Conservation (phyloP, 495 filamentous ascomycete genomes). For the Penicillium ucsense region DNA sequence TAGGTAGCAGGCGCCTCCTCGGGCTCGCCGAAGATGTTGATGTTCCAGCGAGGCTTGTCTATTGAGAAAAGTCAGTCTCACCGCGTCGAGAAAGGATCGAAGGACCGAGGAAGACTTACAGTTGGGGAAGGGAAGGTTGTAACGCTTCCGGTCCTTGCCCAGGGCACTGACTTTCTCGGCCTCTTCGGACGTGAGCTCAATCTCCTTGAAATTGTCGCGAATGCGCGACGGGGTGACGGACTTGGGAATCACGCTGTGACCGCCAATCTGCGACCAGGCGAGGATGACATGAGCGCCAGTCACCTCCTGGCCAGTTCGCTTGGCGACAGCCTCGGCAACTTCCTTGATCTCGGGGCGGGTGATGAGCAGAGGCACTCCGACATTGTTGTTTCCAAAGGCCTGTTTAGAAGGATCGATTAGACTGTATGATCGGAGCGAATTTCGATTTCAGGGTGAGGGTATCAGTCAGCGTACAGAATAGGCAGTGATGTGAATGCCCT, state of each 20-base stretch:
- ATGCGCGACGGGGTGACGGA: conserved; percentile 40
- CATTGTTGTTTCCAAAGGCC: conserved; percentile 42
- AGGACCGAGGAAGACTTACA: conserved; percentile 12
- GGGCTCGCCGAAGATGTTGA: conserved; percentile 36
- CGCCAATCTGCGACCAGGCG: conserved; percentile 39
- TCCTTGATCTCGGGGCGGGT: conserved; percentile 34
- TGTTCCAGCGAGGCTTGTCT: conserved; percentile 39
- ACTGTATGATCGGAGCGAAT: neutral
- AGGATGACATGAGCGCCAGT: conserved; percentile 35
- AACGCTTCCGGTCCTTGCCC: conserved; percentile 35
- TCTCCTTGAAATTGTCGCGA: conserved; percentile 39
- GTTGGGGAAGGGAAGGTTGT: conserved; percentile 35
- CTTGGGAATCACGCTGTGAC: conserved; percentile 43
- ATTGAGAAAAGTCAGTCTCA: neutral
- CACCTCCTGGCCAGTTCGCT: conserved; percentile 30
- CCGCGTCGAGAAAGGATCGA: neutral
- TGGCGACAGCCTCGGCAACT: conserved; percentile 31
- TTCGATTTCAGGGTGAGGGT: neutral
- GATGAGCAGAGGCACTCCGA: conserved; percentile 35
- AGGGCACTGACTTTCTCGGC: conserved; percentile 32
- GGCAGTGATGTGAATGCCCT: conserved; percentile 39
- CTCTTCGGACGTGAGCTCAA: conserved; percentile 37
- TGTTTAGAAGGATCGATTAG: conserved; percentile 5
- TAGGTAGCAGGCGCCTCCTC: conserved; percentile 34
- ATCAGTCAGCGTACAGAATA: conserved; percentile 30